These are phyloP conservation scores for Rhypophila decipiens DNA, from an alignment of 495 filamentous ascomycete genomes.

Conservation along the genomic window DNA sequence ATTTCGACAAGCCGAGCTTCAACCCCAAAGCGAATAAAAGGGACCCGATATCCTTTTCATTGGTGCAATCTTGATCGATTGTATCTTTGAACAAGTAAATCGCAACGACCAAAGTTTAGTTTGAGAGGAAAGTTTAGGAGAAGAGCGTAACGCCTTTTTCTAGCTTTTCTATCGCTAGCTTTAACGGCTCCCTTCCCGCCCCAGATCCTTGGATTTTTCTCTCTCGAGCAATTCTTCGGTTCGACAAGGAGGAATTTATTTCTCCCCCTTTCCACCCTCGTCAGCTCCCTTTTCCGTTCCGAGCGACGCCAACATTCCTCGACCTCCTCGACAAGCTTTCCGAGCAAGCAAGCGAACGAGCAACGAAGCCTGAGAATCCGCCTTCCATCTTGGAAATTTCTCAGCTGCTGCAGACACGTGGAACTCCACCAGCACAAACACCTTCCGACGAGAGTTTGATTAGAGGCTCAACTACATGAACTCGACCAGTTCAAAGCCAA, in stretches of 20 bases:
- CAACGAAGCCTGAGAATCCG: background rate
- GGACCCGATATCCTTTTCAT: constrained; percentile 3
- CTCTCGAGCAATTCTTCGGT: constrained; percentile 27
- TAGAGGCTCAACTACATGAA: constrained; percentile 23
- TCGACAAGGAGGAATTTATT: constrained; percentile 31
- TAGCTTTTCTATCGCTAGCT: constrained; percentile 10
- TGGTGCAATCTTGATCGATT: too few species aligned
- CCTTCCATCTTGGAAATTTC: background rate
- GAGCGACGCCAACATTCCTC: constrained; percentile 12
- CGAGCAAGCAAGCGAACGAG: constrained; percentile 1
- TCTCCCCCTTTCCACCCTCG: constrained; percentile 6
- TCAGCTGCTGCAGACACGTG: background rate
- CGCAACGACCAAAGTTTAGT: too few species aligned
- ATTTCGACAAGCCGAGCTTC: constrained; percentile 19
- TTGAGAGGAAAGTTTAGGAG: constrained; percentile 6
- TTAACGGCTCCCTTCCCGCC: constrained; percentile 11
- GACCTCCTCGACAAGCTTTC: constrained; percentile 11
- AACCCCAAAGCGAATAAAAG: constrained; percentile 18
- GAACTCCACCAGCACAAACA: background rate
- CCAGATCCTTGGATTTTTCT: constrained; percentile 11
- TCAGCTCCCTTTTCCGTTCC: constrained; percentile 29
- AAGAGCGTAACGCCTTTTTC: constrained; percentile 7
- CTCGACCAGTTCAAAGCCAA: constrained; percentile 23
- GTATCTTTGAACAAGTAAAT: too few species aligned
- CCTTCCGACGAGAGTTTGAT: constrained; percentile 5